A percentile compares a stretch with the other conserved stretches of the same genome.
Conservation (phyloP, 441 rosid genomes). For the Croton setiger region DNA sequence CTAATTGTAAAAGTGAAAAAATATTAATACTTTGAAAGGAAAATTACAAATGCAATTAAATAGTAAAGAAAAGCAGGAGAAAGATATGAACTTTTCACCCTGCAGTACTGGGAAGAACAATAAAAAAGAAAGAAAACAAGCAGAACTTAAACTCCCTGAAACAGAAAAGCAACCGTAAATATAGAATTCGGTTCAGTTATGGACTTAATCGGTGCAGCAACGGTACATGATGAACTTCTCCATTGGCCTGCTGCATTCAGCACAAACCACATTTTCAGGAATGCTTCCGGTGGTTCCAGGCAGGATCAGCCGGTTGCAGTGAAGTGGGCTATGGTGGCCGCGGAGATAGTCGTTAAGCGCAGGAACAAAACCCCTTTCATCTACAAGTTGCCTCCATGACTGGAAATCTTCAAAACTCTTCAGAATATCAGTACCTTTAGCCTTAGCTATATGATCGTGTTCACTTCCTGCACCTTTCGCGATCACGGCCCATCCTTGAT, state of each 20-base stretch:
- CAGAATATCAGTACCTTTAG: slow-evolving; percentile 44
- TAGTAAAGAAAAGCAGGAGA: not conserved
- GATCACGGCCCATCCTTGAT: slow-evolving; percentile 68
- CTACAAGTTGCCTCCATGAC: slow-evolving; percentile 35
- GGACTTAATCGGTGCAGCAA: slow-evolving; percentile 53
- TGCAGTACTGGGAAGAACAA: not conserved
- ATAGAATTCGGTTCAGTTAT: not conserved
- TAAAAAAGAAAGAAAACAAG: not conserved
- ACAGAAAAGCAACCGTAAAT: not conserved
- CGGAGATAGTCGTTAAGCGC: slow-evolving; percentile 48
- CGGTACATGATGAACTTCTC: slow-evolving; percentile 66
- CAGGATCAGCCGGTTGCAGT: slow-evolving; percentile 60
- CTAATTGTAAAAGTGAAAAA: too few relatives aligned
- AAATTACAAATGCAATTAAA: not conserved
- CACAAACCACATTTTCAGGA: slow-evolving; percentile 57
- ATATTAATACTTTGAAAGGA: not conserved
- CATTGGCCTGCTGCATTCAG: slow-evolving; percentile 61
- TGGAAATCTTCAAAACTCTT: slow-evolving; percentile 34
- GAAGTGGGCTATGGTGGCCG: slow-evolving; percentile 47
- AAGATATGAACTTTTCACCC: not conserved
- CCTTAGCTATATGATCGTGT: slow-evolving; percentile 36
- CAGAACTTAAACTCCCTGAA: not conserved
- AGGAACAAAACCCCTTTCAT: slow-evolving; percentile 38
- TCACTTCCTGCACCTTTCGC: slow-evolving; percentile 31
- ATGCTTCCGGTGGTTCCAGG: slow-evolving; percentile 47